These are phyloP conservation scores for Scutellaria minor DNA, from an alignment of 257 asterid species.

Conservation along the genomic window DNA sequence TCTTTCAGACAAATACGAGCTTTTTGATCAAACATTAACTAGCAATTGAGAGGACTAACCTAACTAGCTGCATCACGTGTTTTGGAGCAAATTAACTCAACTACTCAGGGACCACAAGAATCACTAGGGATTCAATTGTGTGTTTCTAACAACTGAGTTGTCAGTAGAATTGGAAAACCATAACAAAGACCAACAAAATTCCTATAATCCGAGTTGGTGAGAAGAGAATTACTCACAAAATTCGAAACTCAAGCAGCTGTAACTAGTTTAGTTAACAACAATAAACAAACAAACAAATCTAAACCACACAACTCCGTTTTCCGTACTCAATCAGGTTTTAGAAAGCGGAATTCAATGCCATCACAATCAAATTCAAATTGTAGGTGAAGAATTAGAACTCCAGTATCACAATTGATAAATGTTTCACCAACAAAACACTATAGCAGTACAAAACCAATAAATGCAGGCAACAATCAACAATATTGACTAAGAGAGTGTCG, in stretches of 20 bases:
- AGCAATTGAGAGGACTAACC: constrained; percentile 17
- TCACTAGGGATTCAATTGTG: constrained; percentile 18
- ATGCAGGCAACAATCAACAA: constrained; percentile 21
- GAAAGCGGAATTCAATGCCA: constrained; percentile 20
- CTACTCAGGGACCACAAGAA: constrained; percentile 4
- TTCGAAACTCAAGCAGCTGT: background rate
- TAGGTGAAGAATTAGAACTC: constrained; percentile 18
- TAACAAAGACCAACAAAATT: background rate
- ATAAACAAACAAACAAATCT: too few relatives aligned
- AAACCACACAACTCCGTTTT: constrained; percentile 15
- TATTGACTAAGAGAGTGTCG: constrained; percentile 10
- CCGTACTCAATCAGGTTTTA: constrained; percentile 4
- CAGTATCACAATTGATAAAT: constrained; percentile 3
- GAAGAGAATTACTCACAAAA: constrained; percentile 5
- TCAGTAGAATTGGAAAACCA: background rate
- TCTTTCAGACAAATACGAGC: constrained; percentile 13
- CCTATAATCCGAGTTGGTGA: constrained; percentile 4
- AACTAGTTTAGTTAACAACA: background rate
- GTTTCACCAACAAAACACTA: constrained; percentile 19
- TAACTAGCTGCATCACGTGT: constrained; percentile 2
- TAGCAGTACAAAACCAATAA: constrained; percentile 17
- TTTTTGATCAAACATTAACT: background rate
- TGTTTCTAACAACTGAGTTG: constrained; percentile 15
- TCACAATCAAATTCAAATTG: constrained; percentile 32
- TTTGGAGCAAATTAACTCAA: background rate